Conservation (phyloP, 441 rosid genomes). For the Arabidopsis hybrid region DNA sequence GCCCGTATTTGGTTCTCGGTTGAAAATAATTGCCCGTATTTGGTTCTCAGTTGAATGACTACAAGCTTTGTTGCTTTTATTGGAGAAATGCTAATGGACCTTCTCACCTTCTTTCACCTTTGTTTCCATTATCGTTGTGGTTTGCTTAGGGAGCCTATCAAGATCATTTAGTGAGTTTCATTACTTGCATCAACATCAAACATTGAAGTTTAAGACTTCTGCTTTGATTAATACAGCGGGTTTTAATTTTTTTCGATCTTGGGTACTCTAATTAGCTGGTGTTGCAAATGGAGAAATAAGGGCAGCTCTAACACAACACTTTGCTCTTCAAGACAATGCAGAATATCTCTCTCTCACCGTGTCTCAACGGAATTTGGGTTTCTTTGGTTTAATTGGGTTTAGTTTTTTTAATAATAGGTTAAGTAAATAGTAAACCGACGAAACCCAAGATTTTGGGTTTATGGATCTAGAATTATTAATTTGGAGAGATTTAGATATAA, state of each 20-base stretch:
- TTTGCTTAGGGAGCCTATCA: conserved; percentile 95
- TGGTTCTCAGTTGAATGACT: conserved; percentile 34
- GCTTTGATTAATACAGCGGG: neutral
- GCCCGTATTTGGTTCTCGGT: neutral
- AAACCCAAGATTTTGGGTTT: too few species aligned
- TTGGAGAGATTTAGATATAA: too few species aligned
- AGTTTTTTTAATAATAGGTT: too few species aligned
- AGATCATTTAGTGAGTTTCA: conserved; percentile 89
- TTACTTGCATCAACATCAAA: conserved; percentile 11
- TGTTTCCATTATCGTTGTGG: conserved; percentile 81
- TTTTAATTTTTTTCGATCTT: neutral
- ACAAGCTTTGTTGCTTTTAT: conserved; percentile 34
- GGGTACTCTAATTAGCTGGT: conserved; percentile 61
- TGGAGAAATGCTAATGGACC: conserved; percentile 99
- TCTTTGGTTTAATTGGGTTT: too few species aligned
- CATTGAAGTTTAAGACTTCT: neutral
- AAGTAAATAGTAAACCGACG: too few species aligned
- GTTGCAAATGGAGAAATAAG: conserved; percentile 98
- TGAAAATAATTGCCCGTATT: too few species aligned
- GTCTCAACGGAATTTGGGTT: too few species aligned
- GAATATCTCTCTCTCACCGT: too few species aligned
- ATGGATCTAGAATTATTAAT: too few species aligned
- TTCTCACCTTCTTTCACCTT: conserved; percentile 89
- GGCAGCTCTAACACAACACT: conserved; percentile 98
- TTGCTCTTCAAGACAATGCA: conserved; percentile 95